Conservation (phyloP, 2,329 filamentous ascomycete genomes). For the Scleromitrula shiraiana region DNA sequence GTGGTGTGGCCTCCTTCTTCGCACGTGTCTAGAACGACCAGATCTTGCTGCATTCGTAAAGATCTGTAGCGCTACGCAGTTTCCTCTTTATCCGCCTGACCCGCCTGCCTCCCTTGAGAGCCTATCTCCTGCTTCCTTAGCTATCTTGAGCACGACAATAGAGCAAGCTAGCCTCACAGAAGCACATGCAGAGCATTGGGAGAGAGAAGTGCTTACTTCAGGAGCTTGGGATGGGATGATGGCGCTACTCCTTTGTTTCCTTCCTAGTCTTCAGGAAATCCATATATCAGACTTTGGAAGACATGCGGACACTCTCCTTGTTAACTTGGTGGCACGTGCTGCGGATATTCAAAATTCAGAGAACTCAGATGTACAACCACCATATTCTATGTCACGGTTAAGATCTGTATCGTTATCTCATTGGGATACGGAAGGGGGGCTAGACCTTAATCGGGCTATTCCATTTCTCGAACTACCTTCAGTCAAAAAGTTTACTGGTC, state of each 20-base stretch:
- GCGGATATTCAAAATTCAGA: background rate
- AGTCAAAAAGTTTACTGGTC: background rate
- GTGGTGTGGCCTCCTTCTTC: background rate
- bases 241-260: background rate
- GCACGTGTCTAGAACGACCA: background rate
- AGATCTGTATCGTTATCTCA: background rate
- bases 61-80: background rate
- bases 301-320: background rate
- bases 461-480: background rate
- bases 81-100: background rate
- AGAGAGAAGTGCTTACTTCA: background rate
- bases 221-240: background rate
- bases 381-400: background rate
- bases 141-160: background rate
- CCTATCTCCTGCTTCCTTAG: background rate
- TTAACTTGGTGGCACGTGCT: background rate
- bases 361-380: background rate
- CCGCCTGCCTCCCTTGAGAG: background rate
- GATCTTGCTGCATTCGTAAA: background rate
- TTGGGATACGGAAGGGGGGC: background rate
- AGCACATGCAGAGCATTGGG: background rate
- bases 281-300: background rate
- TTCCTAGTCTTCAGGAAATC: background rate
- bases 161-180: background rate
- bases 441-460: background rate